Evolutionary conservation across 805 yeast species (phyloP).

Genomic region (Kazachstania bromeliacearum): DNA sequence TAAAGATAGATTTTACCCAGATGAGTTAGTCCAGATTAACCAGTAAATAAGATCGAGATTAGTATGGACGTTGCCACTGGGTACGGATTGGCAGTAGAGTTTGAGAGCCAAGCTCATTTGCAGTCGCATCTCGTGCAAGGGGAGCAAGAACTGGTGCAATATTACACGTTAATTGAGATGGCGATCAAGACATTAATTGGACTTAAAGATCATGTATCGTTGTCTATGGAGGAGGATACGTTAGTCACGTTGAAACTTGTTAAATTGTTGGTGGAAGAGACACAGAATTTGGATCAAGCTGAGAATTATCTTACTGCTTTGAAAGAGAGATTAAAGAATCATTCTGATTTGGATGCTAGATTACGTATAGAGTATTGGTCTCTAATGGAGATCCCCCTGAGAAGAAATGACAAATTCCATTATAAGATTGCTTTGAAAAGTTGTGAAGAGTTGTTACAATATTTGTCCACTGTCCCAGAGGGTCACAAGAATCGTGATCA

Average conservation of each 20-base stretch:
- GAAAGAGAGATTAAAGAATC: slow-evolving; percentile 18
- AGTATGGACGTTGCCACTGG: too few species aligned
- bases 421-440: slow-evolving; percentile 19
- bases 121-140: slow-evolving; percentile 9
- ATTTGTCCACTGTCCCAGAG: slow-evolving; percentile 5
- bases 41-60: too few species aligned
- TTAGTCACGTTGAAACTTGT: slow-evolving; percentile 21
- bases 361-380: slow-evolving; percentile 5
- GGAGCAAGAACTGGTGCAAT: slow-evolving; percentile 23
- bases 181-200: slow-evolving; percentile 18
- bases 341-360: slow-evolving; percentile 17
- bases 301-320: slow-evolving; percentile 21
- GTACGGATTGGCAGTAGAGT: slow-evolving; percentile 21
- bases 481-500: slow-evolving; percentile 1
- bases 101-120: slow-evolving; percentile 16
- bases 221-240: slow-evolving; percentile 23
- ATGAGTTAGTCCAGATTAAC: too few species aligned
- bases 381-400: slow-evolving; percentile 14
- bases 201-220: slow-evolving; percentile 9
- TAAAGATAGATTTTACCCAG: too few species aligned
- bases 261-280: slow-evolving; percentile 23
- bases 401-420: slow-evolving; percentile 13
- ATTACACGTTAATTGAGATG: slow-evolving; percentile 26
- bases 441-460: slow-evolving; percentile 13
- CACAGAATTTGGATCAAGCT: slow-evolving; percentile 22